Evolutionary conservation across 176 grass and related monocot species (phyloP), one percentile per base, ranked within the genome.

Genomic region (Oryza nivara): DNA sequence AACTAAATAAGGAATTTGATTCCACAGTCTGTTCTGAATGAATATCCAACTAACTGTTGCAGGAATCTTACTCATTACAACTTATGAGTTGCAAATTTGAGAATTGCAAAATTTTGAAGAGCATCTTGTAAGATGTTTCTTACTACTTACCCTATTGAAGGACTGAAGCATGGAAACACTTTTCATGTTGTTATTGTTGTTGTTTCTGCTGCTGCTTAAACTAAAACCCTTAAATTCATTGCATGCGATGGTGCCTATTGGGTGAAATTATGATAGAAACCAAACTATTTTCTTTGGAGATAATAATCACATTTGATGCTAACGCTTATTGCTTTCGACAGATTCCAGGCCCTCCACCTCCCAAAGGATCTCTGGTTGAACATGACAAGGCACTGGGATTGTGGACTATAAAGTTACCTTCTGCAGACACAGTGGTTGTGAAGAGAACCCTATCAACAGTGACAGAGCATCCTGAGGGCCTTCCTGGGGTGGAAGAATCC

Each of bases 321-420:
- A 82, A 78, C 9, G 45, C 58, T 88, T 84, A 63, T 47, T 30
- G 22, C 43, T 73, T 72, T 83, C n/a, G 34, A 72, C 88, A 97
- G 95, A 97, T 97, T 88, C 92, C 84, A n/a, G 92, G 95, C 25
- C 95, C 86, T 19, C 76, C 88, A 60, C 95, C 92, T 81, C 86
- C 92, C 52, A 94, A 92, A 88, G 92, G 92, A 16, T 82, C 90
- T 9, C 88, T 88, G 72, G 86, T 94, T 48, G 86, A 97, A 56
- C 78, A 80, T 74, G 68, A 88, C 2, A 94, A 92, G 54, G n/a
- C 88, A 68, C 5, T 97, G 38, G 95, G 82, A 83, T 72, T 97
- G 80, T 95, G 95, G 95, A 68, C 86, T 20, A 28, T 91, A 51
- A 95, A 93, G 72, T 72, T 97, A 46, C 95, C 95, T 78, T 97